These are phyloP conservation scores for Collybiopsis luxurians DNA, from an alignment of 768 basidiomycete species.

Conservation along the genomic window DNA sequence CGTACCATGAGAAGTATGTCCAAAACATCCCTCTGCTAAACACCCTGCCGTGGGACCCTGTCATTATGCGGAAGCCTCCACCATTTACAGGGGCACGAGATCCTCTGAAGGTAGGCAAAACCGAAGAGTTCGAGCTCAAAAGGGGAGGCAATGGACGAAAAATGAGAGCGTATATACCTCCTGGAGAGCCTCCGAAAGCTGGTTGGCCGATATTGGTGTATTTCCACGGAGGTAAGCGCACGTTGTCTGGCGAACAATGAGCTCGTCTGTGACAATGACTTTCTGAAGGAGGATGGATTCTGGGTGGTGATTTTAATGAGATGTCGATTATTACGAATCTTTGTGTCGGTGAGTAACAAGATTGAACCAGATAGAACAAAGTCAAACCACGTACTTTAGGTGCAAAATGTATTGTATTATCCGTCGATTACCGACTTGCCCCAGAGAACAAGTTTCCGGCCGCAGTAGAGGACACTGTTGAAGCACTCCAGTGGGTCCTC, in stretches of 20 bases:
- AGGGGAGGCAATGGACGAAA: constrained; percentile 32
- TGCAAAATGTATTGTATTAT: constrained; percentile 58
- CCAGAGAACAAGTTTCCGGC: constrained; percentile 71
- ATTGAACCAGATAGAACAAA: neutral
- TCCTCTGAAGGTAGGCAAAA: constrained; percentile 52
- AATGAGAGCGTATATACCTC: constrained; percentile 64
- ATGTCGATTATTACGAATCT: constrained; percentile 58
- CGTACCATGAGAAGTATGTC: constrained; percentile 53
- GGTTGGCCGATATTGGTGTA: constrained; percentile 76
- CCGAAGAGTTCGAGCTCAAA: constrained; percentile 49
- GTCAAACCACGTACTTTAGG: constrained; percentile 27
- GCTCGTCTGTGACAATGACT: neutral
- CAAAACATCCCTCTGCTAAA: constrained; percentile 46
- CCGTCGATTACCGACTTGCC: constrained; percentile 69
- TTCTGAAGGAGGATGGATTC: constrained; percentile 67
- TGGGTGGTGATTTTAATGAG: constrained; percentile 61
- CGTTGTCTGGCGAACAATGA: neutral
- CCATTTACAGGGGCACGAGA: constrained; percentile 54
- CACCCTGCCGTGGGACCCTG: constrained; percentile 59
- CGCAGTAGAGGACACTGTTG: constrained; percentile 67
- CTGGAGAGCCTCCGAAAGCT: constrained; percentile 39
- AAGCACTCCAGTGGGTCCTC: constrained; percentile 61
- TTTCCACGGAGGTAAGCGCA: constrained; percentile 62
- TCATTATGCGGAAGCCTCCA: constrained; percentile 42
- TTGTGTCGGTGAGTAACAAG: constrained; percentile 44